Percentiles rank a stretch among this genome's conserved stretches.
Conservation (phyloP, 768 basidiomycete species). For the Porpolomopsis calyptriformis region DNA sequence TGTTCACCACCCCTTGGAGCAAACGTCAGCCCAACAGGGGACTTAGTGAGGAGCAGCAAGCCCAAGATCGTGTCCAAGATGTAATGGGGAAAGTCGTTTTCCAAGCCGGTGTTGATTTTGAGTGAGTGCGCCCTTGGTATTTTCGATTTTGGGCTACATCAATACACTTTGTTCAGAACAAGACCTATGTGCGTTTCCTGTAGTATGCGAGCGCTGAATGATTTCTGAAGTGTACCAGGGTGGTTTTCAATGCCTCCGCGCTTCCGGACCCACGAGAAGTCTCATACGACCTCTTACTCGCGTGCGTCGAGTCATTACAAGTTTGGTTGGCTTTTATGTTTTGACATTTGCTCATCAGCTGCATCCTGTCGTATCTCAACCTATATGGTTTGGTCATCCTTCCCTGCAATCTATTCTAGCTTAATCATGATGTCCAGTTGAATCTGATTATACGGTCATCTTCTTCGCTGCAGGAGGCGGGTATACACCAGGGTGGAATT, state of each 20-base stretch:
- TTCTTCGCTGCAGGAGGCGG: conserved; percentile 76
- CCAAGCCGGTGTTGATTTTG: conserved; percentile 83
- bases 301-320: conserved; percentile 35
- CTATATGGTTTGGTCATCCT: conserved; percentile 51
- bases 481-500: conserved; percentile 74
- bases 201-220: conserved; percentile 4
- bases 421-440: no score
- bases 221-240: conserved; percentile 35
- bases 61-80: conserved; percentile 43
- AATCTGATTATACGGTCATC: conserved; percentile 80
- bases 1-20: conserved; percentile 42
- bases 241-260: conserved; percentile 72
- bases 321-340: conserved; percentile 4
- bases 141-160: conserved; percentile 4
- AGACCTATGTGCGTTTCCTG: conserved; percentile 62
- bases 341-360: conserved; percentile 32
- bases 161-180: conserved; percentile 40
- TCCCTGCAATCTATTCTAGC: not conserved
- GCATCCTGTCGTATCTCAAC: conserved; percentile 69
- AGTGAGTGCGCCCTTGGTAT: conserved; percentile 39
- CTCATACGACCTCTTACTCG: conserved; percentile 65
- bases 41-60: conserved; percentile 17
- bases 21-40: conserved; percentile 26
- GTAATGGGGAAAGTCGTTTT: conserved; percentile 68
- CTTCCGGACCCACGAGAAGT: conserved; percentile 71